Evolutionary conservation across 129 eudicot species (phyloP).

Genomic region (Artemisia argyi): DNA sequence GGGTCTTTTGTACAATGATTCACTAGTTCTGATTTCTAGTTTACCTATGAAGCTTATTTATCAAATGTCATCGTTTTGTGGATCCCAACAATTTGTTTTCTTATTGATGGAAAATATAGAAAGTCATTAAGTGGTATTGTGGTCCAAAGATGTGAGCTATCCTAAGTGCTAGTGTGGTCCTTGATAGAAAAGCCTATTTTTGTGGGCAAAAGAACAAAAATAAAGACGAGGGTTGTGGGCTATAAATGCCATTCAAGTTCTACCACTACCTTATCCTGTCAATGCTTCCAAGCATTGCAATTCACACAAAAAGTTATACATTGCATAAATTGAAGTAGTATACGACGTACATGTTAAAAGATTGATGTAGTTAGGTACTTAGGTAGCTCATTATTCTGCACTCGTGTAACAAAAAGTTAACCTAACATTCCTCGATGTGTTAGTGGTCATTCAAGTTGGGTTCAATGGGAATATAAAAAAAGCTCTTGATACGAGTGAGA

Average conservation of each 20-base stretch:
- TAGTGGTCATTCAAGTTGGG: neutral
- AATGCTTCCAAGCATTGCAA: slow-evolving; percentile 3
- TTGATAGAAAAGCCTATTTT: slow-evolving; percentile 29
- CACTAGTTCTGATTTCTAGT: slow-evolving; percentile 26
- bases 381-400: neutral
- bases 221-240: slow-evolving; percentile 32
- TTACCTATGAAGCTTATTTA: slow-evolving; percentile 30
- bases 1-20: slow-evolving; percentile 39
- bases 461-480: neutral
- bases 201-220: slow-evolving; percentile 35
- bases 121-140: slow-evolving; percentile 38
- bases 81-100: slow-evolving; percentile 34
- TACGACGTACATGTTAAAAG: neutral
- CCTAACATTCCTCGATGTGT: slow-evolving; percentile 12
- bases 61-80: slow-evolving; percentile 31
- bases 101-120: slow-evolving; percentile 31
- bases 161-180: slow-evolving; percentile 42
- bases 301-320: neutral
- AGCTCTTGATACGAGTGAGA: neutral
- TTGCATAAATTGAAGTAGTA: neutral
- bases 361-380: neutral
- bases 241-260: slow-evolving; percentile 33
- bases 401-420: neutral
- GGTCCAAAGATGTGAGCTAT: slow-evolving; percentile 40
- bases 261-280: slow-evolving; percentile 29